Conservation (phyloP, 345 rosid species). For the Aquilaria malaccensis region DNA sequence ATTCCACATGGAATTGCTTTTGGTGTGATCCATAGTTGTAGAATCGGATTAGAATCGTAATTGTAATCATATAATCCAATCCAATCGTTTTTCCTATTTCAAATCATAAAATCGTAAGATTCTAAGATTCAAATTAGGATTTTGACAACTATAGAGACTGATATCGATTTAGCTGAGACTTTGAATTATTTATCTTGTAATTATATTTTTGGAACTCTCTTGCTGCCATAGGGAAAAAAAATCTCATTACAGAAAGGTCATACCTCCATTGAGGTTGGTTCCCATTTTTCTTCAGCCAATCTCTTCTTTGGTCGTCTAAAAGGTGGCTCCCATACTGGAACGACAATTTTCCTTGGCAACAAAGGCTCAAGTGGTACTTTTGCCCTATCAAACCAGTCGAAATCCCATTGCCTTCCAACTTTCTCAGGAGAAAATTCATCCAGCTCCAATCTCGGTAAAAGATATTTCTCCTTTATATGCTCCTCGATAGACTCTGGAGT, state of each 20-base stretch:
- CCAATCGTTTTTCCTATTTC: no score
- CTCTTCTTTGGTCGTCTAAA: constrained; percentile 45
- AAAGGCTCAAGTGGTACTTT: constrained; percentile 74
- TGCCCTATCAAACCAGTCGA: constrained; percentile 86
- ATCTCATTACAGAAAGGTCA: constrained; percentile 7
- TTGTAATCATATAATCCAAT: no score
- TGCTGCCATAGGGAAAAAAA: constrained; percentile 19
- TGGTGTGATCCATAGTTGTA: no score
- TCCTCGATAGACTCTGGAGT: constrained; percentile 68
- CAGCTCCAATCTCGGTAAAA: constrained; percentile 58
- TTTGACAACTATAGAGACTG: no score
- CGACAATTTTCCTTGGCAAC: constrained; percentile 56
- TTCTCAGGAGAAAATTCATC: constrained; percentile 71
- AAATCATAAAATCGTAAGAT: no score
- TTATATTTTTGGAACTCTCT: no score
- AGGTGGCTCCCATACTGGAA: constrained; percentile 88
- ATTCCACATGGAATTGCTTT: no score
- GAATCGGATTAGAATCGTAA: no score
- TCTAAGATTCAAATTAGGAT: no score
- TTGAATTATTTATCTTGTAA: no score
- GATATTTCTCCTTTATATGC: constrained; percentile 83
- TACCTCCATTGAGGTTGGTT: constrained; percentile 53
- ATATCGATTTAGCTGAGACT: no score
- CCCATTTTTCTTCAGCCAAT: constrained; percentile 41
- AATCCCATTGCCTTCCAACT: constrained; percentile 83